Conservation (phyloP, 1,139 yeast genomes). For the Pichia terricola region DNA sequence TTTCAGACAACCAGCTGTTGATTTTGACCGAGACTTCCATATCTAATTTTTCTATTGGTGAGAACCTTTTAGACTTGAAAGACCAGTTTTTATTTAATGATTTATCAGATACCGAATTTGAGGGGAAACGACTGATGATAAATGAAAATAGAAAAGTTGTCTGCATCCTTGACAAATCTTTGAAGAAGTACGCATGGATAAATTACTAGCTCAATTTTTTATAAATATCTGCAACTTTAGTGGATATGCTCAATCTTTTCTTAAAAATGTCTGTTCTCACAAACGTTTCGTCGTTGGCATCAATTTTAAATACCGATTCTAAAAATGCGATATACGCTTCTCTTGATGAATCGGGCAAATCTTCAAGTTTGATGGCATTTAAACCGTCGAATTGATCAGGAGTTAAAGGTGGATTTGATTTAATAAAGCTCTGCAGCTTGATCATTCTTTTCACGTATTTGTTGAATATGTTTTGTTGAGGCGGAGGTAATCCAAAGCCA, state of each 20-base stretch:
- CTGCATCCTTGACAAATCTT: slow-evolving; percentile 33
- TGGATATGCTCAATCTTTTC: not conserved
- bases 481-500: slow-evolving; percentile 16
- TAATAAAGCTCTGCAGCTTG: slow-evolving; percentile 8
- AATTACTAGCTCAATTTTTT: not conserved
- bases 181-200: slow-evolving; percentile 28
- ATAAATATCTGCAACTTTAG: not conserved
- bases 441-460: slow-evolving; percentile 9
- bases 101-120: too few species aligned
- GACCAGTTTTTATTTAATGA: not conserved
- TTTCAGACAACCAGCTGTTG: not conserved
- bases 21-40: not conserved
- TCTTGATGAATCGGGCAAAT: slow-evolving; percentile 3
- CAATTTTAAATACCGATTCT: slow-evolving; percentile 4
- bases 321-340: slow-evolving; percentile 6
- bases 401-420: slow-evolving; percentile 12
- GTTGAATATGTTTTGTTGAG: slow-evolving; percentile 12
- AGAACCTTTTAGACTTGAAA: not conserved
- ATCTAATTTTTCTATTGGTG: not conserved
- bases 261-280: not conserved
- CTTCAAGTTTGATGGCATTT: slow-evolving; percentile 7
- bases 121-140: not conserved
- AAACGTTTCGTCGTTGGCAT: slow-evolving; percentile 6
- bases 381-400: slow-evolving; percentile 12
- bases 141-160: slow-evolving; percentile 10